A percentile compares a stretch with the other conserved stretches of the same genome.
Evolutionary conservation across 2,329 filamentous ascomycete genomes (phyloP).

Genomic region (Scorias spongiosa): DNA sequence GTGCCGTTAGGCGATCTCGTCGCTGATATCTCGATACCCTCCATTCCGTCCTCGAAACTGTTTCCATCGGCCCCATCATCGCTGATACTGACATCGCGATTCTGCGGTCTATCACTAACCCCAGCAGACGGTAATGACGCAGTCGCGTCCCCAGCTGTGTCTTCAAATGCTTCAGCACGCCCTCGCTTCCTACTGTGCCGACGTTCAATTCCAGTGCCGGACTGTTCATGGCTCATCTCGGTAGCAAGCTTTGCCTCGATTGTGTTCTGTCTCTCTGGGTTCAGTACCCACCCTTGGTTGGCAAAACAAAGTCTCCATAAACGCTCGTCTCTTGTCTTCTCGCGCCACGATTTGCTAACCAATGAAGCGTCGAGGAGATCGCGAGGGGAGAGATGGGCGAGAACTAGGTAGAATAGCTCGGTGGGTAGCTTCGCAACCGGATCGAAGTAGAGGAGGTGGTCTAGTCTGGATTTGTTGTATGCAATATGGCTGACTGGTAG

Average conservation of each 20-base stretch:
- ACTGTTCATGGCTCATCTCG: slow-evolving; percentile 41
- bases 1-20: background rate
- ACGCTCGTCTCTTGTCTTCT: slow-evolving; percentile 64
- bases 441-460: slow-evolving; percentile 71
- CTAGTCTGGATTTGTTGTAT: background rate
- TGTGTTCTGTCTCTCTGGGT: slow-evolving; percentile 16
- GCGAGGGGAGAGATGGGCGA: slow-evolving; percentile 68
- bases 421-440: slow-evolving; percentile 73
- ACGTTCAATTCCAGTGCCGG: slow-evolving; percentile 9
- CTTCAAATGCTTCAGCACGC: slow-evolving; percentile 19
- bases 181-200: slow-evolving; percentile 16
- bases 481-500: background rate
- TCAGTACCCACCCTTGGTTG: slow-evolving; percentile 59
- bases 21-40: slow-evolving; percentile 1
- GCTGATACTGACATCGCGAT: background rate
- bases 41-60: slow-evolving; percentile 2
- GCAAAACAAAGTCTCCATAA: slow-evolving; percentile 77
- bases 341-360: slow-evolving; percentile 69
- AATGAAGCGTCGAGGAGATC: slow-evolving; percentile 67
- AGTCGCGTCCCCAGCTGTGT: slow-evolving; percentile 8
- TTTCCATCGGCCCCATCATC: slow-evolving; percentile 3
- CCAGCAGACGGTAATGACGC: background rate
- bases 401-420: slow-evolving; percentile 80
- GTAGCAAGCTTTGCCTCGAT: slow-evolving; percentile 22
- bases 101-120: background rate